Evolutionary conservation across 208 protist species (phyloP), one percentile per base, ranked within the genome.

Genomic region (Crithidia thermophila): DNA sequence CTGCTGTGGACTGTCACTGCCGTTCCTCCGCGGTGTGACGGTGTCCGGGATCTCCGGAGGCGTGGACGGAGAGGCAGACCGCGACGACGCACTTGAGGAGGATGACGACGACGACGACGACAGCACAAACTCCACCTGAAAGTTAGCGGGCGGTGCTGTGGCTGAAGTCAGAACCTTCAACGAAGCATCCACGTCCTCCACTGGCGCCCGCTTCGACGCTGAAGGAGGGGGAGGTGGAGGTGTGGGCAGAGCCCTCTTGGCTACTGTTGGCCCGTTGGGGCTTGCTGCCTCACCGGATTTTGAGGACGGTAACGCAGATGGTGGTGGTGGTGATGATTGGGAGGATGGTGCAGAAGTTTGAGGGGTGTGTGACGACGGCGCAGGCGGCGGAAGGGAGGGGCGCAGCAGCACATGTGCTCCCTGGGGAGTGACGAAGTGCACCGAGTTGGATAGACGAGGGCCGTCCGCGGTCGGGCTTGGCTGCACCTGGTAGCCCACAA

Each of bases 401-500:
- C 60, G 58, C 20, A 73, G 25, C 8, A 46, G 34, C 27, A 66
- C 50, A 20, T 13, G 8, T 33, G 14, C 46, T 42, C 67, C 67
- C 9, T 67, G 45, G 3, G 57, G 58, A 2, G 67, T 63, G 13
- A 59, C 45, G 49, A 73, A 46, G 50, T 37, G 31, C 20, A 73
- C 50, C 20, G n/a, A n/a, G n/a, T n/a, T n/a, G n/a, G n/a, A n/a
- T n/a, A n/a, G n/a, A n/a, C n/a, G n/a, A n/a, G n/a, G n/a, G n/a
- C n/a, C n/a, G n/a, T n/a, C n/a, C n/a, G n/a, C n/a, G n/a, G n/a
- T n/a, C n/a, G n/a, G n/a, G n/a, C 43, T 30, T 4, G 57, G 42
- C 27, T 37, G 57, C 43, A 16, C 56, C n/a, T 75, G 33, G 53
- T 75, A 75, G 20, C 68, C 68, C 14, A 47, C 68, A 21, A 75